Evolutionary conservation across 257 asterid genomes (phyloP).

Genomic region (Capsicum chinense): DNA sequence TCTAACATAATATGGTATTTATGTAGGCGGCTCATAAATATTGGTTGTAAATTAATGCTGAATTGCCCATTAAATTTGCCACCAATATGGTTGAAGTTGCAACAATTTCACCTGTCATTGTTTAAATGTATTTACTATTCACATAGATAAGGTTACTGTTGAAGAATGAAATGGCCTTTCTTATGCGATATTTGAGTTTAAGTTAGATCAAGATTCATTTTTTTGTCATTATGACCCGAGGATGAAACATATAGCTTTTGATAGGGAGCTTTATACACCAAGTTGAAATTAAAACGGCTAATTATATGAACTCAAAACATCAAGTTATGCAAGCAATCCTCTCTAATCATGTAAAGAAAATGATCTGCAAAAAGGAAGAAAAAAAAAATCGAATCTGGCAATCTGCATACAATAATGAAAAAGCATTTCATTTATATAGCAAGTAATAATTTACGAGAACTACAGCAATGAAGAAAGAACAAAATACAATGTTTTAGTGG

Average conservation of each 20-base stretch:
- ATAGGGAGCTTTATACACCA: too few species aligned
- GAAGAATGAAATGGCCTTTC: too few species aligned
- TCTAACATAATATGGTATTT: background rate
- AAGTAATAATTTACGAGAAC: background rate
- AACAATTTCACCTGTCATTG: background rate
- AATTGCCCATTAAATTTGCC: background rate
- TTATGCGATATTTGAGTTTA: too few species aligned
- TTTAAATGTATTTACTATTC: background rate
- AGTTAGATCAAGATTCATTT: too few species aligned
- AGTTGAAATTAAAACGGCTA: too few species aligned
- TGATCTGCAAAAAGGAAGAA: too few species aligned
- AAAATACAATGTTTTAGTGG: slow-evolving; percentile 26
- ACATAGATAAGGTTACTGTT: background rate
- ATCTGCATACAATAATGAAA: background rate
- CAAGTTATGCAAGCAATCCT: too few species aligned
- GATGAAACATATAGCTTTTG: too few species aligned
- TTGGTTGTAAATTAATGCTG: background rate
- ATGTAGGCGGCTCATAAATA: background rate
- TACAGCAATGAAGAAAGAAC: slow-evolving; percentile 23
- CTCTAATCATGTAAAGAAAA: too few species aligned
- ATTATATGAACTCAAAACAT: too few species aligned
- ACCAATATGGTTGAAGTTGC: background rate
- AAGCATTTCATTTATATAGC: slow-evolving; percentile 14
- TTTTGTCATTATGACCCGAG: too few species aligned
- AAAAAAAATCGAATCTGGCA: too few species aligned